Evolutionary conservation across 202 grass and related monocot species (phyloP).

Genomic region (Brachypodium distachyon): DNA sequence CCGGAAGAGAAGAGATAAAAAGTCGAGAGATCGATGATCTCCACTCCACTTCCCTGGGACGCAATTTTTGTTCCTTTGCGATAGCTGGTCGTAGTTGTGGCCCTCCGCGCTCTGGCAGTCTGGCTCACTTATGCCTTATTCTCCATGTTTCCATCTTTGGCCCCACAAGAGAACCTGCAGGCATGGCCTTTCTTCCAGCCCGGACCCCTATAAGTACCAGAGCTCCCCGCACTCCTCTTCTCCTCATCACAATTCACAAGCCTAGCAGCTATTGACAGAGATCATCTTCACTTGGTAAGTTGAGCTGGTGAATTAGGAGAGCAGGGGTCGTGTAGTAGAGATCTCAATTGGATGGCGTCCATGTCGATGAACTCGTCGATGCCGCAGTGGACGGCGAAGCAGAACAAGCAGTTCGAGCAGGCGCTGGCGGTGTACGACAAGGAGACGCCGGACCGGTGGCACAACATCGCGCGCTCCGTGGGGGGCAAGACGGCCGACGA

Average conservation of each 20-base stretch:
- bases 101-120: constrained; percentile 1
- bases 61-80: constrained; percentile 21
- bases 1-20: constrained; percentile 3
- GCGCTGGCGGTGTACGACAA: constrained; percentile 57
- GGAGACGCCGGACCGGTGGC: constrained; percentile 78
- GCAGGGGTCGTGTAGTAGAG: too few relatives aligned
- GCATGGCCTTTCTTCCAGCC: not conserved
- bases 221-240: not conserved
- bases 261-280: not conserved
- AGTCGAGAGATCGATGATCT: constrained; percentile 5
- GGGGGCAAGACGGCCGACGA: constrained; percentile 57
- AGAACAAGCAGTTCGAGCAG: constrained; percentile 69
- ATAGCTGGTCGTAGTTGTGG: constrained; percentile 6
- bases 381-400: constrained; percentile 47
- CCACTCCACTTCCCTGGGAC: constrained; percentile 20
- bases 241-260: too few relatives aligned
- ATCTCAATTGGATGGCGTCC: constrained; percentile 31
- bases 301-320: not conserved
- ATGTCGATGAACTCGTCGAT: constrained; percentile 44
- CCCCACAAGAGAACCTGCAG: not conserved
- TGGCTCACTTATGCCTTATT: constrained; percentile 26
- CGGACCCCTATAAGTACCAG: constrained; percentile 35
- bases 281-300: not conserved
- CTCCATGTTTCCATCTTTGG: not conserved
- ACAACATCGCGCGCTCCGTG: constrained; percentile 57